Base-by-base conservation (phyloP, 495 filamentous ascomycete genomes). In the Penicillium cataractarum region DNA sequence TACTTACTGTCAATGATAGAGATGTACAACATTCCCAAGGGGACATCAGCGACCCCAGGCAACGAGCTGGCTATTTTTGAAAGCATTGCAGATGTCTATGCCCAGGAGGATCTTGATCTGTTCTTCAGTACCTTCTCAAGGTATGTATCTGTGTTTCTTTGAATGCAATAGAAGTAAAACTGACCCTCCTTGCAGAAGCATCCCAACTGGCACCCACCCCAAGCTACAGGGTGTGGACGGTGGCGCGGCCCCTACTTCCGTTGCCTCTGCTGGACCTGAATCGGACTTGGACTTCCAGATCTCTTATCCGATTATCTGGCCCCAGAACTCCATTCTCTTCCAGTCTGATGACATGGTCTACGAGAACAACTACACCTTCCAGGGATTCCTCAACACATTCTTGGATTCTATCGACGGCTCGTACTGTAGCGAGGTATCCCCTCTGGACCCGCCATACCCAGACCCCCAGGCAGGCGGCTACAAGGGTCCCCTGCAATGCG, bases 371-470 rank as follows among this genome's bases (percentile, higher is more conserved):
- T 82, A 78, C 63, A 71, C 53, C 4, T 71, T 65, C 61, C 29
- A 29, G 1, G 75, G 75, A 19, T 71, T 80, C 58, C 64, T 80
- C 15, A 79, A 80, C 64, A 81, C 76, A 39, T 83, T 87, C 67
- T 79, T 84, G 60, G 83, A 87, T 61, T 86, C 86, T 22, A 81
- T 89, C 27, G 87, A 89, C 61, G 87, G 84, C 6, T 83, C 80
- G 19, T 87, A 88, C 69, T 89, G 81, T 66, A 71, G 71, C 29
- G 64, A 65, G 46, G 62, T 65, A 53, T 70, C 68, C 7, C 66
- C 68, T n/a, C 44, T 70, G 13, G 86, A 87, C 62, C 81, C 83
- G 0, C 65, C 74, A 8, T 90, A 89, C 61, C 85, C 86, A 6
- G 79, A 87, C 71, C 74, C 78, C 2, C 70, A 78, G 55, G 49